Conservation (phyloP, 106 monocot species). For the Narthecium ossifragum region DNA sequence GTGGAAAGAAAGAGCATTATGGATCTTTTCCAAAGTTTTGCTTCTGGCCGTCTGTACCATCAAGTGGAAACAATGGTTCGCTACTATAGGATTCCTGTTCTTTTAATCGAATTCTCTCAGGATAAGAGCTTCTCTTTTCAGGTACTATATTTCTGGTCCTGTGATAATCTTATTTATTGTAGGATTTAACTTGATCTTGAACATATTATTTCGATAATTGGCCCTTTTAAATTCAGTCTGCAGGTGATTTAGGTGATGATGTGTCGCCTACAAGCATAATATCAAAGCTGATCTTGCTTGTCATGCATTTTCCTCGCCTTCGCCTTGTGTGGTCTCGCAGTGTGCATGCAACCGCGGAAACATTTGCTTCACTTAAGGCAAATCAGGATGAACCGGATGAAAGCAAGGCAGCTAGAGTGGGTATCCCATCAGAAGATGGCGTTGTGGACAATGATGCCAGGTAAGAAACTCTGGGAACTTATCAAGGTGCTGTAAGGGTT, state of each 20-base stretch:
- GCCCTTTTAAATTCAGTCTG: slow-evolving; percentile 52
- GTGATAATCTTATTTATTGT: neutral
- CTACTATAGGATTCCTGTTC: slow-evolving; percentile 91
- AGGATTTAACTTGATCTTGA: neutral
- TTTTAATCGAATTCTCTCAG: slow-evolving; percentile 97
- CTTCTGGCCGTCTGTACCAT: slow-evolving; percentile 91
- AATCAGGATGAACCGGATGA: slow-evolving; percentile 99
- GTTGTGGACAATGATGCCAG: slow-evolving; percentile 83
- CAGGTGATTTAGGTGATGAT: slow-evolving; percentile 86
- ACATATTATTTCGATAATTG: too few relatives aligned
- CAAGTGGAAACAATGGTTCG: slow-evolving; percentile 94
- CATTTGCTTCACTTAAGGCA: slow-evolving; percentile 83
- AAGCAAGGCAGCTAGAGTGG: slow-evolving; percentile 74
- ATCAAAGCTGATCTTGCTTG: slow-evolving; percentile 89
- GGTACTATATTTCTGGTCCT: slow-evolving; percentile 30
- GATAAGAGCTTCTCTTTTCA: slow-evolving; percentile 99
- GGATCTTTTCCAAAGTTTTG: slow-evolving; percentile 94
- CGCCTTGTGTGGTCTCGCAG: slow-evolving; percentile 94
- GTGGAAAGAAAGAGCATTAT: slow-evolving; percentile 96
- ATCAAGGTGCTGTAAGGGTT: too few relatives aligned
- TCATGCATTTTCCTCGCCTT: slow-evolving; percentile 91
- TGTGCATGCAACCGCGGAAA: slow-evolving; percentile 92
- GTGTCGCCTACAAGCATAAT: slow-evolving; percentile 79
- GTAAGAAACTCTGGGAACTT: too few relatives aligned
- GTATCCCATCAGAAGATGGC: slow-evolving; percentile 92